Evolutionary conservation across 2,329 filamentous ascomycete genomes (phyloP).

Genomic region (Scleromitrula shiraiana): DNA sequence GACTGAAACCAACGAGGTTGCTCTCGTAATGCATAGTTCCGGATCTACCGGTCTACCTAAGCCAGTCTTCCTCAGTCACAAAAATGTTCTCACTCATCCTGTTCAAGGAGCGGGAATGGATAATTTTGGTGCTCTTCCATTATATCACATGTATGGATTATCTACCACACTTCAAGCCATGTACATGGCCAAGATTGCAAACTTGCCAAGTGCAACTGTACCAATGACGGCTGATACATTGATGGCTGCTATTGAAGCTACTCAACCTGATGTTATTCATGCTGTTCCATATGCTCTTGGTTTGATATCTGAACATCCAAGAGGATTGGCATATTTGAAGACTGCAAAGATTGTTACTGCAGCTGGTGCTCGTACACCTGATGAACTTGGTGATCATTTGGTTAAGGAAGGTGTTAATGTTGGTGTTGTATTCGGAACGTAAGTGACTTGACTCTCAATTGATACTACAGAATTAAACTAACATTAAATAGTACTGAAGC

Average conservation of each 20-base stretch:
- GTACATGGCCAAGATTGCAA: slow-evolving; percentile 40
- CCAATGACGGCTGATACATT: slow-evolving; percentile 46
- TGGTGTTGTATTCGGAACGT: slow-evolving; percentile 44
- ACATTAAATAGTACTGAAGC: slow-evolving; percentile 40
- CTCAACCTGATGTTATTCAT: slow-evolving; percentile 34
- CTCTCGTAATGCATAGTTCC: slow-evolving; percentile 22
- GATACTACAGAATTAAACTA: background rate
- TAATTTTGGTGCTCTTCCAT: slow-evolving; percentile 46
- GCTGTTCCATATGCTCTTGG: slow-evolving; percentile 51
- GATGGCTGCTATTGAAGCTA: slow-evolving; percentile 34
- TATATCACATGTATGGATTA: slow-evolving; percentile 53
- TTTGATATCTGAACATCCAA: slow-evolving; percentile 48
- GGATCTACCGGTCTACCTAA: slow-evolving; percentile 55
- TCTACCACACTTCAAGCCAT: slow-evolving; percentile 46
- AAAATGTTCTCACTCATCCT: slow-evolving; percentile 38
- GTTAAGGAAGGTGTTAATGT: slow-evolving; percentile 46
- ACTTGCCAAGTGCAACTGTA: slow-evolving; percentile 45
- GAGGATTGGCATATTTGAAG: slow-evolving; percentile 42
- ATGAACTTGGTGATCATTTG: slow-evolving; percentile 47
- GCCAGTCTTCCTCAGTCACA: slow-evolving; percentile 51
- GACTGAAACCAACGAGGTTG: slow-evolving; percentile 8
- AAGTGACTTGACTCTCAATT: background rate
- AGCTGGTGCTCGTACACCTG: slow-evolving; percentile 50
- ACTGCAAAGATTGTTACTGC: slow-evolving; percentile 45
- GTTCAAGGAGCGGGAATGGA: slow-evolving; percentile 30